Conservation (phyloP, 768 basidiomycete genomes). For the Tricholomella constricta region DNA sequence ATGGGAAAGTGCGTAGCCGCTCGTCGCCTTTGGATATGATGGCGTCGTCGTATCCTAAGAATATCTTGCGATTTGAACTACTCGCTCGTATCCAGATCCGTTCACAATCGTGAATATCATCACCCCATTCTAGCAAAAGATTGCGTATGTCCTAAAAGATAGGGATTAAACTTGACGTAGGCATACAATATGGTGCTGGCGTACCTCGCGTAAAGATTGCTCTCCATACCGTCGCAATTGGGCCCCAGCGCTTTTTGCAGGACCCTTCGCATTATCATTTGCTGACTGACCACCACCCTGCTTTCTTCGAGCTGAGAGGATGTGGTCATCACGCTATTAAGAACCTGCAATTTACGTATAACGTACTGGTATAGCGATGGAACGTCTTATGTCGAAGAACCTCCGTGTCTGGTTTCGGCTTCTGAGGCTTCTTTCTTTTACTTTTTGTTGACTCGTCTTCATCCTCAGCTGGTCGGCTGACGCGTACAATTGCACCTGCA, state of each 20-base stretch:
- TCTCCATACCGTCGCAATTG: conserved; percentile 94
- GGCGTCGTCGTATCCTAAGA: conserved; percentile 86
- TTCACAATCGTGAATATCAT: conserved; percentile 85
- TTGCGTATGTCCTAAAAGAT: conserved; percentile 78
- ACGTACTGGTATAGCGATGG: conserved; percentile 96
- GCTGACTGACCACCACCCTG: conserved; percentile 94
- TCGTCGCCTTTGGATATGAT: conserved; percentile 78
- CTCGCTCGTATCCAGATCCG: conserved; percentile 91
- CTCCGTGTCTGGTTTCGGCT: conserved; percentile 76
- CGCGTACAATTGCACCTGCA: conserved; percentile 85
- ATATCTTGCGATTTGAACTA: conserved; percentile 83
- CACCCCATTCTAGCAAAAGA: conserved; percentile 81
- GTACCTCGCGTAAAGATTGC: conserved; percentile 84
- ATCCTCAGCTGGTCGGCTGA: conserved; percentile 56
- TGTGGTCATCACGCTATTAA: conserved; percentile 9
- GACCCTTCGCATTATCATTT: conserved; percentile 92
- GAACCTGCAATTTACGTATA: not conserved
- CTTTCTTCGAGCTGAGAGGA: conserved; percentile 79
- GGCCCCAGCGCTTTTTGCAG: conserved; percentile 93
- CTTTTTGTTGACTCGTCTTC: conserved; percentile 39
- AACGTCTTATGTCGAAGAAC: conserved; percentile 93
- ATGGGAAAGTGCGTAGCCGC: conserved; percentile 88
- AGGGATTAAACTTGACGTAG: not conserved
- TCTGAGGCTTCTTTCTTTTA: conserved; percentile 59
- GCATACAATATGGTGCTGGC: conserved; percentile 20